These are phyloP conservation scores for Ambrosiella beaveri DNA, from an alignment of 2,329 filamentous ascomycete genomes.

Conservation along the genomic window DNA sequence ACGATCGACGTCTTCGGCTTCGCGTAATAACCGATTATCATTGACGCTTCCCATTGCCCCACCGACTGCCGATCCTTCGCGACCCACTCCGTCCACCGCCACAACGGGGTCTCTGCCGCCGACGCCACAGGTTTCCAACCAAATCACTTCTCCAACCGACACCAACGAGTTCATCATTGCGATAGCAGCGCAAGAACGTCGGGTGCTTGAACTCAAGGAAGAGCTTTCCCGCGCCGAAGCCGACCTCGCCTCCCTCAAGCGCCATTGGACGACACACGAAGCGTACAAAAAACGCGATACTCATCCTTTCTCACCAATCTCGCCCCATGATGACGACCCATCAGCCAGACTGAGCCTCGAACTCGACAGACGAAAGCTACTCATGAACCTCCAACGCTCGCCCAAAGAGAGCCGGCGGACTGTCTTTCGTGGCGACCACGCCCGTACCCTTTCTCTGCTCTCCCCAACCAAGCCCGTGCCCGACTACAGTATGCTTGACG, in stretches of 20 bases:
- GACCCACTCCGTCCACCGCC: slow-evolving; percentile 26
- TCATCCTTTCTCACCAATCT: slow-evolving; percentile 15
- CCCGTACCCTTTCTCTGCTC: slow-evolving; percentile 57
- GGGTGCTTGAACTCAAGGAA: slow-evolving; percentile 77
- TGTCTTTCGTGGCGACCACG: slow-evolving; percentile 50
- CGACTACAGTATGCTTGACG: slow-evolving; percentile 28
- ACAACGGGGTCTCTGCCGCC: slow-evolving; percentile 15
- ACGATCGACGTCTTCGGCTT: slow-evolving; percentile 35
- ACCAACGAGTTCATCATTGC: slow-evolving; percentile 63
- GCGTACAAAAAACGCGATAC: slow-evolving; percentile 58
- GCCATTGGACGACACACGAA: slow-evolving; percentile 65
- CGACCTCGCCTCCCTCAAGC: slow-evolving; percentile 62
- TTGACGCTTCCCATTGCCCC: slow-evolving; percentile 44
- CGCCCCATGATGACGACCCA: slow-evolving; percentile 24
- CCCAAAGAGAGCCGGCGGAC: slow-evolving; percentile 33
- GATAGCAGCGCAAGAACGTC: slow-evolving; percentile 79
- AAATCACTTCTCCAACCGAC: slow-evolving; percentile 27
- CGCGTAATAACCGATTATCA: slow-evolving; percentile 40
- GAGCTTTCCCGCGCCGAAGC: slow-evolving; percentile 70
- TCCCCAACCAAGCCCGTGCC: slow-evolving; percentile 42
- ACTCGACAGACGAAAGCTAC: slow-evolving; percentile 53
- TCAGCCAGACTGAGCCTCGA: slow-evolving; percentile 34
- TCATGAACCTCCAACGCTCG: slow-evolving; percentile 35
- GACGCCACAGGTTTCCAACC: slow-evolving; percentile 29
- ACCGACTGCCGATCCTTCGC: slow-evolving; percentile 33